phyloP scores from a whole-genome alignment of 1,139 yeast genomes.

The Suhomyces guaymorum region DNA sequence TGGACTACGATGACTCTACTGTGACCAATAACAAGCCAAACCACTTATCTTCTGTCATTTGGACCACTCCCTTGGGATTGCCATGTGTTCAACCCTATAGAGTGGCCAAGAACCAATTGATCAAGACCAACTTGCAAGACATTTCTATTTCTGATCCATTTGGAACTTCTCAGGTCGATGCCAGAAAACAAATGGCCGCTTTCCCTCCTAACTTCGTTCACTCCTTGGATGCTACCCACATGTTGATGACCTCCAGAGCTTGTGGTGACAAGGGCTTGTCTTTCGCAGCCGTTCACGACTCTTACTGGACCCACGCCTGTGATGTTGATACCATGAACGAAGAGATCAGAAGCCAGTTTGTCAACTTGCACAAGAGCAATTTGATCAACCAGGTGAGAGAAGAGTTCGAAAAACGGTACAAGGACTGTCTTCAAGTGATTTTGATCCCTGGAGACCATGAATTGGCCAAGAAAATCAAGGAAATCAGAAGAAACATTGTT shows the following conservation, averaged over 20 bases:
- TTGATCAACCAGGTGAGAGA: slow-evolving; percentile 67
- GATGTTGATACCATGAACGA: slow-evolving; percentile 75
- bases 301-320: slow-evolving; percentile 97
- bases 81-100: slow-evolving; percentile 97
- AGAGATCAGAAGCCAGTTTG: slow-evolving; percentile 77
- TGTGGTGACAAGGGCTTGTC: slow-evolving; percentile 67
- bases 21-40: slow-evolving; percentile 49
- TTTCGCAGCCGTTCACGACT: slow-evolving; percentile 98
- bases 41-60: slow-evolving; percentile 84
- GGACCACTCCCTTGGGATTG: slow-evolving; percentile 95
- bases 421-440: slow-evolving; percentile 64
- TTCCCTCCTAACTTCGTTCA: slow-evolving; percentile 97
- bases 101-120: slow-evolving; percentile 58
- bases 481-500: slow-evolving; percentile 51
- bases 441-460: slow-evolving; percentile 54
- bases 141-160: slow-evolving; percentile 83
- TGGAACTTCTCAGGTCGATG: slow-evolving; percentile 76
- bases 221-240: slow-evolving; percentile 94
- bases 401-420: slow-evolving; percentile 82
- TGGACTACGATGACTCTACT: slow-evolving; percentile 48
- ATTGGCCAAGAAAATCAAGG: slow-evolving; percentile 52
- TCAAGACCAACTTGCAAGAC: slow-evolving; percentile 80
- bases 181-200: slow-evolving; percentile 87
- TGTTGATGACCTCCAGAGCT: slow-evolving; percentile 83
- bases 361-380: slow-evolving; percentile 72